These are phyloP conservation scores for Myriosclerotinia scirpicola DNA, from an alignment of 2,329 filamentous ascomycete genomes.

Conservation along the genomic window DNA sequence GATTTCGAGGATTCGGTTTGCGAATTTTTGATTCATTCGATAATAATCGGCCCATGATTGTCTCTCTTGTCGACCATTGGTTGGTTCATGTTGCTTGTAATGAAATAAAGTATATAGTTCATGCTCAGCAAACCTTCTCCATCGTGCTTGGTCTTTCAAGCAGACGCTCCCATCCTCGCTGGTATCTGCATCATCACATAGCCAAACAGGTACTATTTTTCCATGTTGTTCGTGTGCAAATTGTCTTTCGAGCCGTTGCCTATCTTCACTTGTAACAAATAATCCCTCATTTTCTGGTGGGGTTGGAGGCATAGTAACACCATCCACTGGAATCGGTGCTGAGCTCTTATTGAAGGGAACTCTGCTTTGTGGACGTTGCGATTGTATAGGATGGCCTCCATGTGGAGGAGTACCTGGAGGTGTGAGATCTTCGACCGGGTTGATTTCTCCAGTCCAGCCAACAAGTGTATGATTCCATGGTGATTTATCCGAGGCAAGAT, in stretches of 20 bases:
- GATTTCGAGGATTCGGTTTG: slow-evolving; percentile 80
- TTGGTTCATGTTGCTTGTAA: slow-evolving; percentile 92
- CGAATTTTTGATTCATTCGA: slow-evolving; percentile 88
- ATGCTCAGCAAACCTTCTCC: slow-evolving; percentile 88
- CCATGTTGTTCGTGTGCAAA: slow-evolving; percentile 72
- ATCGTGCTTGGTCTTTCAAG: slow-evolving; percentile 79
- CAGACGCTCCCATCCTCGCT: slow-evolving; percentile 61
- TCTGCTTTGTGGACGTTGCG: slow-evolving; percentile 42
- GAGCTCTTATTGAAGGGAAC: slow-evolving; percentile 69
- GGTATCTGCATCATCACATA: slow-evolving; percentile 73
- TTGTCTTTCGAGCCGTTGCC: slow-evolving; percentile 70
- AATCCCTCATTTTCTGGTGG: slow-evolving; percentile 66
- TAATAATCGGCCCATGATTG: slow-evolving; percentile 91
- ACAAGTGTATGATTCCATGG: slow-evolving; percentile 92
- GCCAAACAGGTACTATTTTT: slow-evolving; percentile 84
- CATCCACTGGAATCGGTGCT: slow-evolving; percentile 74
- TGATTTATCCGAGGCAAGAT: slow-evolving; percentile 79
- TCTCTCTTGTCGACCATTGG: slow-evolving; percentile 77
- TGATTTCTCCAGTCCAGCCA: slow-evolving; percentile 91
- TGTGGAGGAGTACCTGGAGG: slow-evolving; percentile 51
- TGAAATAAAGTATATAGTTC: slow-evolving; percentile 92
- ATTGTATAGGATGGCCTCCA: slow-evolving; percentile 44
- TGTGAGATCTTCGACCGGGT: slow-evolving; percentile 50
- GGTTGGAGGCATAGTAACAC: slow-evolving; percentile 53
- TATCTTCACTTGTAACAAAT: slow-evolving; percentile 68